phyloP scores from a whole-genome alignment of 331 rosid genomes.

The Acacia concinna region DNA sequence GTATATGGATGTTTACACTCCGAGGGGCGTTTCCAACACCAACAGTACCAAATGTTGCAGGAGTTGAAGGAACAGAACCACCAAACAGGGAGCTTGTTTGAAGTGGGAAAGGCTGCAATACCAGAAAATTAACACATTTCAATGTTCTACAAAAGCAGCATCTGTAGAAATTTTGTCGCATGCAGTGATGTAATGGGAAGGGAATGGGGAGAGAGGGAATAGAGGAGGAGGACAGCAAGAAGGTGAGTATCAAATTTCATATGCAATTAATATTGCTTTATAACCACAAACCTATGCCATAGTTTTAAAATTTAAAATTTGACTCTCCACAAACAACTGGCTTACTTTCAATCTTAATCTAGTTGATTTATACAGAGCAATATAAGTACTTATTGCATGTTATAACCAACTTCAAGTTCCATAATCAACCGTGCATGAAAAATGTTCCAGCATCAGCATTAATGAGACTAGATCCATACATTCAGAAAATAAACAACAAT shows the following conservation, averaged over 20 bases:
- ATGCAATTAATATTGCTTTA: slow-evolving; percentile 8
- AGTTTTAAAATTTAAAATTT: not conserved
- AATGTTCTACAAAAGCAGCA: not conserved
- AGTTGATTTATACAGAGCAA: slow-evolving; percentile 5
- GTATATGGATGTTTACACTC: slow-evolving; percentile 93
- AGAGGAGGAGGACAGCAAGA: not conserved
- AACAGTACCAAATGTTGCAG: slow-evolving; percentile 63
- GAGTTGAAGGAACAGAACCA: slow-evolving; percentile 67
- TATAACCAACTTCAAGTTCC: slow-evolving; percentile 13
- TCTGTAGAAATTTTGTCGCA: not conserved
- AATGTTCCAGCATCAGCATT: not conserved
- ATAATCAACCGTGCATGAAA: slow-evolving; percentile 1
- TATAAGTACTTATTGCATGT: slow-evolving; percentile 1
- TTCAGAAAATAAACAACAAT: not conserved
- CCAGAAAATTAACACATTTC: slow-evolving; percentile 10
- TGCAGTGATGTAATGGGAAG: not conserved
- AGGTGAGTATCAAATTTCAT: not conserved
- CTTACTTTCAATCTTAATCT: slow-evolving; percentile 14
- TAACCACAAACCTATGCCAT: slow-evolving; percentile 2
- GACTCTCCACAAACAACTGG: not conserved
- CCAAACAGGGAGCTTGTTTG: slow-evolving; percentile 79
- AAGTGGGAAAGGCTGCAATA: slow-evolving; percentile 87
- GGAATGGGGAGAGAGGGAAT: not conserved
- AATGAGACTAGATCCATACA: not conserved
- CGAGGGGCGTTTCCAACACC: slow-evolving; percentile 88